Evolutionary conservation across 2,329 filamentous ascomycete genomes (phyloP).

Genomic region (Exophiala sp.): DNA sequence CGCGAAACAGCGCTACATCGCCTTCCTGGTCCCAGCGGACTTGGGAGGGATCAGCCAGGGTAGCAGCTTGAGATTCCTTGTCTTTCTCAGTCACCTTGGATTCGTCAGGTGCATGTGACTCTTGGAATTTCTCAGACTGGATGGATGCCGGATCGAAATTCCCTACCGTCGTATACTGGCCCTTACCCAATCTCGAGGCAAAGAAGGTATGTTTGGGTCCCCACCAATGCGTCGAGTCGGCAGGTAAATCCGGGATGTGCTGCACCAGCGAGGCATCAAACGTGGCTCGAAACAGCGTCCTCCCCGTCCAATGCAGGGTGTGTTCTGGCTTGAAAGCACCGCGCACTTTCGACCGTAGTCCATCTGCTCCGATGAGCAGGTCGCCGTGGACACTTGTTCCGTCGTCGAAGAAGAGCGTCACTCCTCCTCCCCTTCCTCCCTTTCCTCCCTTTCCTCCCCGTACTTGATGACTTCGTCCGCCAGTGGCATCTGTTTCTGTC

Average conservation of each 20-base stretch:
- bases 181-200: constrained; percentile 39
- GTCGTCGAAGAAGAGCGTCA: constrained; percentile 45
- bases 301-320: constrained; percentile 40
- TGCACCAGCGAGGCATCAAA: constrained; percentile 40
- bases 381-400: constrained; percentile 42
- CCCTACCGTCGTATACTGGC: constrained; percentile 42
- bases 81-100: too few species aligned
- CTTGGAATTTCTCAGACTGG: too few species aligned
- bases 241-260: constrained; percentile 35
- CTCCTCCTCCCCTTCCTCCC: constrained; percentile 25
- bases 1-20: constrained; percentile 35
- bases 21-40: constrained; percentile 39
- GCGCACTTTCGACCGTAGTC: constrained; percentile 43
- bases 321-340: constrained; percentile 42
- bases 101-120: too few species aligned
- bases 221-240: constrained; percentile 45
- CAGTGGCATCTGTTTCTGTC: too few species aligned
- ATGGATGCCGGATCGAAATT: constrained; percentile 29
- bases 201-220: constrained; percentile 42
- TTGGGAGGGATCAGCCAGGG: too few species aligned
- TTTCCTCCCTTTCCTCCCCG: constrained; percentile 35
- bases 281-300: constrained; percentile 43
- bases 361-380: constrained; percentile 49
- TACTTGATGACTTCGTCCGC: constrained; percentile 44
- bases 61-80: constrained; percentile 33